Percentiles rank a stretch among this genome's conserved stretches.
Evolutionary conservation across 2,329 filamentous ascomycete genomes (phyloP).

Genomic region (Cercospora janseana): DNA sequence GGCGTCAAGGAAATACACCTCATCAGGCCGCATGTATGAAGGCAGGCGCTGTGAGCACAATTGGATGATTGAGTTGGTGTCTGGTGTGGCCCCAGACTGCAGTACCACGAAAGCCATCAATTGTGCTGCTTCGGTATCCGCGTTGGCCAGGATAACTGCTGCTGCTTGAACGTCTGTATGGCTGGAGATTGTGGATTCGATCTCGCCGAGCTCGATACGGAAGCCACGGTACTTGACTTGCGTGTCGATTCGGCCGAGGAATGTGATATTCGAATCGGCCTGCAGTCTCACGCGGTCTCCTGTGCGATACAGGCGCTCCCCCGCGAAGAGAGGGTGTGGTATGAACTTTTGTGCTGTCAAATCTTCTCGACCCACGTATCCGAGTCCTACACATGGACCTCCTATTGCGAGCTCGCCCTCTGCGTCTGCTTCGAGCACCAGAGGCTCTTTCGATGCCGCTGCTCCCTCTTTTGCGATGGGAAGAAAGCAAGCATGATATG

Average conservation of each 20-base stretch:
- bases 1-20: slow-evolving; percentile 25
- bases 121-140: slow-evolving; percentile 24
- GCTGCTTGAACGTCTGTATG: slow-evolving; percentile 66
- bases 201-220: slow-evolving; percentile 87
- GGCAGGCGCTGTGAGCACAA: slow-evolving; percentile 25
- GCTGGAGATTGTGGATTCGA: slow-evolving; percentile 73
- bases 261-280: slow-evolving; percentile 37
- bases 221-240: slow-evolving; percentile 95
- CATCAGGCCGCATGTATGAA: slow-evolving; percentile 30
- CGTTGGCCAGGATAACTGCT: slow-evolving; percentile 29
- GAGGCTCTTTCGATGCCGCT: slow-evolving; percentile 7
- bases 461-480: slow-evolving; percentile 22
- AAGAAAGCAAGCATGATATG: slow-evolving; percentile 25
- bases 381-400: slow-evolving; percentile 27
- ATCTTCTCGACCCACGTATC: slow-evolving; percentile 26
- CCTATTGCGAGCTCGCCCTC: slow-evolving; percentile 28
- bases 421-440: slow-evolving; percentile 20
- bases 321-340: slow-evolving; percentile 24
- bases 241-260: slow-evolving; percentile 73
- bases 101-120: slow-evolving; percentile 30
- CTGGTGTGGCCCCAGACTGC: slow-evolving; percentile 17
- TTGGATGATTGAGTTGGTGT: slow-evolving; percentile 23
- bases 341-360: slow-evolving; percentile 30
- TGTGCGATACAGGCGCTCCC: slow-evolving; percentile 26
- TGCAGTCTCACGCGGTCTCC: slow-evolving; percentile 28